Base-by-base conservation (phyloP, 2,329 filamentous ascomycete species). In the Aspergillus caelatus region DNA sequence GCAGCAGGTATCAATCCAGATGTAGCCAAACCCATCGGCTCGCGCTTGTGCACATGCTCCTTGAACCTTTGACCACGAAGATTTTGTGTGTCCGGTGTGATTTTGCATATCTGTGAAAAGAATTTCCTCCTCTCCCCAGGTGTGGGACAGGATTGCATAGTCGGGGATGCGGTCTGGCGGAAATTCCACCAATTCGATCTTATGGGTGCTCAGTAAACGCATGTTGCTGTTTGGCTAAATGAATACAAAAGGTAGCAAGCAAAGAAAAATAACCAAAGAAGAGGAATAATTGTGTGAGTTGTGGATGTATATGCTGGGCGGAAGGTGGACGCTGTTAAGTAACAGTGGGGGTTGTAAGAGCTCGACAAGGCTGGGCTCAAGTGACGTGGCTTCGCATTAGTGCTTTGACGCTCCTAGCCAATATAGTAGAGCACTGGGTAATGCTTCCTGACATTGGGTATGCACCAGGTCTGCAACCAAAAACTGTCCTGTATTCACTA, bases 191-290 rank as follows among this genome's bases (percentile, higher is more conserved):
- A 53, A 10, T 28, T 53, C 19, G 21, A 32, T 11, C 10, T 28
- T 14, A 3, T 0, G 8, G 8, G 50, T 21, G 0, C 28, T 4
- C 4, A 53, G n/a, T 32, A 53, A 19, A n/a, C 11, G 26, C 41
- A 36, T 45, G 60, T 70, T 76, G 23, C 2, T 28, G 3, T 16
- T 28, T 16, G 21, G 7, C n/a, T 21, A 36, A 7, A 36, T 16
- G 5, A 0, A 36, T 2, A 36, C 14, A 6, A 36, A 5, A 7
- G 5, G 34, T 16, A 36, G 34, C 5, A 36, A 36, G 34, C 16
- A 0, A 36, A 36, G 34, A 36, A 0, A 36, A 16, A 14, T 14
- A 6, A n/a, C 19, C n/a, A 14, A n/a, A n/a, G n/a, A n/a, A 46
- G 43, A 23, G 43, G 23, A 14, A 12, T 16, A 41, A 41, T 8